phyloP scores from a whole-genome alignment of 352 stramenopile genomes.

The Pythium utonaiense region DNA sequence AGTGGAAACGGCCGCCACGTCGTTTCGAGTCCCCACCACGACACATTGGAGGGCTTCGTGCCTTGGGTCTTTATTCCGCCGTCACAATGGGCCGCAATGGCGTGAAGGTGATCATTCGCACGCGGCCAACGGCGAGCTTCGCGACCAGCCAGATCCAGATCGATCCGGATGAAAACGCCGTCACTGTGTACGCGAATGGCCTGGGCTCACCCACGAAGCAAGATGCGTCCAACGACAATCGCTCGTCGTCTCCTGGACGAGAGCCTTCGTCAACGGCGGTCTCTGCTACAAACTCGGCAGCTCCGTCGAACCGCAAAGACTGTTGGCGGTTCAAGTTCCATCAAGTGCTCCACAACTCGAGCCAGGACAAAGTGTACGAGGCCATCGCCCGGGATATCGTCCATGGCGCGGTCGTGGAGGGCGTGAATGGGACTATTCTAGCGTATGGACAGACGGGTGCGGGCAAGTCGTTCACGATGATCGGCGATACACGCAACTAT shows the following conservation, averaged over 20 bases:
- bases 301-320: conserved; percentile 73
- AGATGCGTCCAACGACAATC: conserved; percentile 8
- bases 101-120: conserved; percentile 85
- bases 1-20: conserved; percentile 1
- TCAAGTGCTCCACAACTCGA: conserved; percentile 90
- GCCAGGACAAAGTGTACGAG: conserved; percentile 90
- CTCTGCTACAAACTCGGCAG: conserved; percentile 7
- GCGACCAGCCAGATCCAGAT: conserved; percentile 75
- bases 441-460: conserved; percentile 88
- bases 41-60: neutral
- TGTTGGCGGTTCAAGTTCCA: conserved; percentile 91
- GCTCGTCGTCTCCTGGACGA: conserved; percentile 5
- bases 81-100: conserved; percentile 49
- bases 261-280: neutral
- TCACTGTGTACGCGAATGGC: conserved; percentile 49
- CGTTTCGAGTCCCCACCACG: neutral
- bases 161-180: conserved; percentile 68
- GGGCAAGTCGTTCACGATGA: conserved; percentile 92
- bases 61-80: neutral
- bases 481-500: conserved; percentile 90
- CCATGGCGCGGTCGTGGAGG: conserved; percentile 80
- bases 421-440: conserved; percentile 87
- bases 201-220: conserved; percentile 30
- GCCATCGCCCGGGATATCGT: conserved; percentile 87
- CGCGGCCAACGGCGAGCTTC: conserved; percentile 73